These are phyloP conservation scores for Camillea tinctor DNA, from an alignment of 2,329 filamentous ascomycete species.

Conservation along the genomic window DNA sequence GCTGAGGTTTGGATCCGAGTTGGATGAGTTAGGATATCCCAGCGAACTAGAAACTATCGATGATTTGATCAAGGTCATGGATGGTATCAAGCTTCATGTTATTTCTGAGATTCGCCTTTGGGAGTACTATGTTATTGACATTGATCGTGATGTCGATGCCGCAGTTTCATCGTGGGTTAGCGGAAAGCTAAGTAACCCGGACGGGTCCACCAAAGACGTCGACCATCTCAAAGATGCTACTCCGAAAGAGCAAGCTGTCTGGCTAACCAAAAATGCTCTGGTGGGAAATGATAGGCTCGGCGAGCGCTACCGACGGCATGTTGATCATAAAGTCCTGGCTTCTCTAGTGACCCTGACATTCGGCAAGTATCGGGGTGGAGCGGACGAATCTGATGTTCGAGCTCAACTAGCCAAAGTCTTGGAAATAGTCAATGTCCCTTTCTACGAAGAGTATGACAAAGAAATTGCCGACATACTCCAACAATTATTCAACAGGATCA, in stretches of 20 bases:
- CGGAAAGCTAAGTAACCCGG: conserved; percentile 55
- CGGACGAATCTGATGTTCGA: conserved; percentile 51
- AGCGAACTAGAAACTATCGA: conserved; percentile 67
- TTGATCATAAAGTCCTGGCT: conserved; percentile 70
- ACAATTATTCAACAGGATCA: conserved; percentile 90
- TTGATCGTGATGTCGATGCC: conserved; percentile 67
- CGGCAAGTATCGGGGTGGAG: conserved; percentile 63
- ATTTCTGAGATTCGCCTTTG: conserved; percentile 77
- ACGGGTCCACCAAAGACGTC: conserved; percentile 43
- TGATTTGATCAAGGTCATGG: conserved; percentile 80
- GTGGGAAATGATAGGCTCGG: conserved; percentile 72
- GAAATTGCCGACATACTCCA: conserved; percentile 83
- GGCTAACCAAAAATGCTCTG: conserved; percentile 68
- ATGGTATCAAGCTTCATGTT: conserved; percentile 77
- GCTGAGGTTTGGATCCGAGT: conserved; percentile 72
- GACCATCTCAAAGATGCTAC: conserved; percentile 47
- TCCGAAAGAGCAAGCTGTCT: conserved; percentile 55
- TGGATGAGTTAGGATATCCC: conserved; percentile 72
- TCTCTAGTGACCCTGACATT: conserved; percentile 64
- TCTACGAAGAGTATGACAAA: conserved; percentile 88
- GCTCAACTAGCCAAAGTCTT: conserved; percentile 63
- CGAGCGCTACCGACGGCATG: conserved; percentile 70
- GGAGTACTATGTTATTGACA: conserved; percentile 89
- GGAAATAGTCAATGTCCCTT: conserved; percentile 80
- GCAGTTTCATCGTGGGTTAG: conserved; percentile 70